Base-by-base conservation (phyloP, 352 stramenopile genomes). In the Phytophthora aleatoria region DNA sequence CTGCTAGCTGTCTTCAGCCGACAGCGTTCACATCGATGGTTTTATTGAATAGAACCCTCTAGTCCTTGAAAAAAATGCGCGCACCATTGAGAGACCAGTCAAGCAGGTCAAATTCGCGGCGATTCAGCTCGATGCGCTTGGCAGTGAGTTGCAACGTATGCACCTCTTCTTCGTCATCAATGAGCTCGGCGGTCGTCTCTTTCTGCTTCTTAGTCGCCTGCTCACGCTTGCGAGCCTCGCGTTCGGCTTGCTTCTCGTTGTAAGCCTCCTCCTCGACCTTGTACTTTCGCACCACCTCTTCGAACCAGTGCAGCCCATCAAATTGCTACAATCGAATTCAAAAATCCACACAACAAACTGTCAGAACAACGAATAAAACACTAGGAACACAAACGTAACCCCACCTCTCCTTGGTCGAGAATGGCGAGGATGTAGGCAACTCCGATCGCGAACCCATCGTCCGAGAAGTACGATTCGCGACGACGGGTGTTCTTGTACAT, bases 381-480 rank as follows among this genome's bases (percentile, higher is more conserved):
- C 16, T 48, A 3, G 2, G 44, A 30, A 36, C 38, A 61, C 2
- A 70, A 10, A 5, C 6, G 67, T 9, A 12, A 58, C 45, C 51
- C 10, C 60, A 94, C 84, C 67, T 94, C 83, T 65, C 85, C 83
- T 72, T 97, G 90, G 61, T 96, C 84, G 0, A 97, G 68, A 60
- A 97, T 95, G 26, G 90, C 85, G 7, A 99, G 77, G 24, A 98
- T 90, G 69, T 98, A 99, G 5, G 94, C 92, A 44, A 98, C 67
- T 7, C 96, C 96, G 26, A 98, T 93, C 31, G 94, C 91, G 76
- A 98, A 98, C 5, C 96, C 96, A 69, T 99, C 96, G 74, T 99
- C 94, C 10, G 91, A 94, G 61, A 98, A 99, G 68, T 98, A 99
- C 39, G 93, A 97, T 73, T 98, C 94, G 24, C 87, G 85, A n/a